Conservation (phyloP, 2,329 filamentous ascomycete species). For the Colletotrichum caudatum region DNA sequence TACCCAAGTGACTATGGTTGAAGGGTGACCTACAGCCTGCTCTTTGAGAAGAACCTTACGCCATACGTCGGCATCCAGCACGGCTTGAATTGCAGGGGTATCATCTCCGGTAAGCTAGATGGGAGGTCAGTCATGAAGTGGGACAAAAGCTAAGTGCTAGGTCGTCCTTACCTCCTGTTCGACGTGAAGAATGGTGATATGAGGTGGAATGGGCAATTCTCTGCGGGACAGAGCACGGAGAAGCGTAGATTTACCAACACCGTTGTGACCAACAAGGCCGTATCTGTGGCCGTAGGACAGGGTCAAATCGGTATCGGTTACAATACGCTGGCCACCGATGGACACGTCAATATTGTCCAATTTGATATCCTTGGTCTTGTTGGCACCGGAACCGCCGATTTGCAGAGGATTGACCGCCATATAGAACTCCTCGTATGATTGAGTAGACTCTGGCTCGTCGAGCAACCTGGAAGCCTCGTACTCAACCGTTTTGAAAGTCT, state of each 20-base stretch:
- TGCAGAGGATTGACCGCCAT: conserved; percentile 99
- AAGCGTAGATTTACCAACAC: conserved; percentile 97
- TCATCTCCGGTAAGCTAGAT: conserved; percentile 90
- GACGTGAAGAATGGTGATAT: conserved; percentile 98
- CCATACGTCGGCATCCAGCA: conserved; percentile 98
- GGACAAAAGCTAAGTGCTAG: background rate
- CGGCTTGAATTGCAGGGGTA: conserved; percentile 92
- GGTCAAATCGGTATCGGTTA: conserved; percentile 90
- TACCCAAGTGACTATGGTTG: background rate
- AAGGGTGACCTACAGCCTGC: conserved; percentile 74
- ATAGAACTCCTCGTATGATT: conserved; percentile 99
- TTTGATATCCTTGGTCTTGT: conserved; percentile 99
- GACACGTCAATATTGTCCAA: conserved; percentile 95
- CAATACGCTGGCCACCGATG: conserved; percentile 88
- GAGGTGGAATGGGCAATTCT: conserved; percentile 94
- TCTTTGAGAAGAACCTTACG: conserved; percentile 93
- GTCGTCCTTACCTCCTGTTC: conserved; percentile 85
- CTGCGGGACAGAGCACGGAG: conserved; percentile 90
- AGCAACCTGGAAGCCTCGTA: conserved; percentile 95
- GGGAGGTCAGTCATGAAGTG: conserved; percentile 41
- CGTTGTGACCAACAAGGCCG: conserved; percentile 98
- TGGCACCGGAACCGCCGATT: conserved; percentile 76
- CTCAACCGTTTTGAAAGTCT: conserved; percentile 97
- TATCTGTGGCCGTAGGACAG: conserved; percentile 94
- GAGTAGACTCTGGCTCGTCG: conserved; percentile 81